Evolutionary conservation across 768 basidiomycete genomes (phyloP).

Genomic region (Mycena alexandri): DNA sequence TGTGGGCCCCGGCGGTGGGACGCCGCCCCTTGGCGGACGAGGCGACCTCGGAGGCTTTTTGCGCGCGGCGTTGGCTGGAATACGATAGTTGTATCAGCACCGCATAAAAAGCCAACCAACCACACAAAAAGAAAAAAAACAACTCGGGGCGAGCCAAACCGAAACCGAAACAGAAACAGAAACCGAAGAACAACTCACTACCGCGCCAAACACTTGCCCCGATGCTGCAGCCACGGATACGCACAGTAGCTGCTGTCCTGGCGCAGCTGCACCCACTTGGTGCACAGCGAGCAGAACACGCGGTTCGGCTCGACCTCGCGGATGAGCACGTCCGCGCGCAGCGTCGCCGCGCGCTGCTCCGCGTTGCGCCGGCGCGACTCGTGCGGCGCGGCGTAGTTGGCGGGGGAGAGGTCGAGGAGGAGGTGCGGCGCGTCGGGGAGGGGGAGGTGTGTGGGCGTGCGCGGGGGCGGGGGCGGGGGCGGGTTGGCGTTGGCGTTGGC

Average conservation of each 20-base stretch:
- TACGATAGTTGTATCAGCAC: constrained; percentile 1
- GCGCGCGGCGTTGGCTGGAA: constrained; percentile 66
- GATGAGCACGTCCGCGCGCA: constrained; percentile 75
- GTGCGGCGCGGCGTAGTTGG: constrained; percentile 67
- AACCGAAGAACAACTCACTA: no score
- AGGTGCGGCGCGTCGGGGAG: constrained; percentile 51
- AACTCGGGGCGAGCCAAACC: no score
- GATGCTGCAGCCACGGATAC: constrained; percentile 86
- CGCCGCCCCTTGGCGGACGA: constrained; percentile 57
- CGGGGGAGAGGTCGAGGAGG: constrained; percentile 71
- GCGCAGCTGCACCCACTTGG: constrained; percentile 86
- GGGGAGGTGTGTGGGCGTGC: constrained; percentile 35
- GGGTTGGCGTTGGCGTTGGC: constrained; percentile 38
- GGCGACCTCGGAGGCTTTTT: constrained; percentile 67
- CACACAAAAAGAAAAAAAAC: no score
- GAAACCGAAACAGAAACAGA: no score
- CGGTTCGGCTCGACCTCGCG: constrained; percentile 79
- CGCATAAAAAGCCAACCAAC: no score
- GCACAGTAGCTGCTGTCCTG: constrained; percentile 86
- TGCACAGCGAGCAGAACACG: constrained; percentile 81
- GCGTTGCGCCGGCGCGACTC: constrained; percentile 83
- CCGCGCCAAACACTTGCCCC: constrained; percentile 79
- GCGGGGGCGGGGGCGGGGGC: constrained; percentile 26
- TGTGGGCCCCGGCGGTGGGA: background rate
- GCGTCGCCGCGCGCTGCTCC: constrained; percentile 80